phyloP scores from a whole-genome alignment of 257 asterid species.

The Solanum corneliomulleri region DNA sequence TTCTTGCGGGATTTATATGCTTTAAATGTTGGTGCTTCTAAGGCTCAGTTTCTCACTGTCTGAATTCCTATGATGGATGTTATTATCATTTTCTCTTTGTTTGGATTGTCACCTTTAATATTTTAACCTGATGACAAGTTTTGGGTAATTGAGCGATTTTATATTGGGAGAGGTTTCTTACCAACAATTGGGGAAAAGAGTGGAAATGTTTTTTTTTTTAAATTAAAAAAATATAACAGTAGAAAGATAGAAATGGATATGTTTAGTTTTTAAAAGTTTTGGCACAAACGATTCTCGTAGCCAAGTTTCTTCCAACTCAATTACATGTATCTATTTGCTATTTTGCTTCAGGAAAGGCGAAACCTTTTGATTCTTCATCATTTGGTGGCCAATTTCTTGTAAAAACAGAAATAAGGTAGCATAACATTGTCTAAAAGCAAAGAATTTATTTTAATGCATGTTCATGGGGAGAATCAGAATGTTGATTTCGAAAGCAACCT shows the following conservation, averaged over 20 bases:
- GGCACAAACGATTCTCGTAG: not conserved
- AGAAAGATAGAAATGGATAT: not conserved
- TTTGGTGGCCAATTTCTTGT: not conserved
- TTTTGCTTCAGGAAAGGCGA: not conserved
- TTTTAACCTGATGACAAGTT: not conserved
- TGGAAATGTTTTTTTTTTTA: not conserved
- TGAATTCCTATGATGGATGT: not conserved
- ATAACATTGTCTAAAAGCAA: not conserved
- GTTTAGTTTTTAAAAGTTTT: not conserved
- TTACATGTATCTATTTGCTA: not conserved
- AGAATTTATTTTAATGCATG: not conserved
- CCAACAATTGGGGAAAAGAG: not conserved
- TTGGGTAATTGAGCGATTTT: not conserved
- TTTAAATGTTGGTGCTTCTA: not conserved
- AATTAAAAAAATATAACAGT: not conserved
- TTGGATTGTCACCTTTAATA: not conserved
- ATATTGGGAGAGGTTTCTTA: not conserved
- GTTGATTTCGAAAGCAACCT: not conserved
- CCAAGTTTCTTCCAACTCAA: not conserved
- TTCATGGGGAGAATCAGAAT: conserved; percentile 1
- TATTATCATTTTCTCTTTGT: not conserved
- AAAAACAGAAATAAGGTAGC: not conserved
- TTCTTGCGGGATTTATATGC: not conserved
- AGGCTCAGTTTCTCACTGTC: not conserved
- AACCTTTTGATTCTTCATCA: not conserved